Conservation (phyloP, 78 protist species). For the Bodo saltans region DNA sequence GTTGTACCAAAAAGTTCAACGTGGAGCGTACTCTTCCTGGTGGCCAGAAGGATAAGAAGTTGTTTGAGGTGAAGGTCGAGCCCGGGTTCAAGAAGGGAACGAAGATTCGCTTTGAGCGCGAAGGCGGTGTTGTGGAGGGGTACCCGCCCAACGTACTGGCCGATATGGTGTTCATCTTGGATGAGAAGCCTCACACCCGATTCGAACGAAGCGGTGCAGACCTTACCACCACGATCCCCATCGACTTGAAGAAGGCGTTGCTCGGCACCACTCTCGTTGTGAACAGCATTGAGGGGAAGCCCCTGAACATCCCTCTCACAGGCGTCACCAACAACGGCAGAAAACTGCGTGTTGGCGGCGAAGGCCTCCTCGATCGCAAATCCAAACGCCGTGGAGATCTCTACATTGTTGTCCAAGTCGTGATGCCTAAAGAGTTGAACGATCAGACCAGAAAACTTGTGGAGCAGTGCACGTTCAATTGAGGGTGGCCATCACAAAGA, state of each 20-base stretch:
- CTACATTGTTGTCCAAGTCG: not conserved
- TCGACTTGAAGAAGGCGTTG: not conserved
- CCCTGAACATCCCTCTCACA: not conserved
- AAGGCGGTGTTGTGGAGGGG: constrained; percentile 67
- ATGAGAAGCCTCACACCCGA: constrained; percentile 69
- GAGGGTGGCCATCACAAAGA: no score
- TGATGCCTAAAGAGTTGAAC: not conserved
- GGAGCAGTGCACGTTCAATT: not conserved
- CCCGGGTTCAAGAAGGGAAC: constrained; percentile 79
- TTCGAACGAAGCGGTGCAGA: constrained; percentile 83
- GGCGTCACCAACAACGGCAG: not conserved
- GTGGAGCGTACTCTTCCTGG: not conserved
- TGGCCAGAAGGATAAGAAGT: not conserved
- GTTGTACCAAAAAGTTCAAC: not conserved
- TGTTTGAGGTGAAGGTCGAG: constrained; percentile 80
- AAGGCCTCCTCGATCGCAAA: not conserved
- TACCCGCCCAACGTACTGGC: constrained; percentile 84
- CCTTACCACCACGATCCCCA: constrained; percentile 29
- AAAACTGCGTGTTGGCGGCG: not conserved
- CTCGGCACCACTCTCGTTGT: not conserved
- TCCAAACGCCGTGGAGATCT: not conserved
- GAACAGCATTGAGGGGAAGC: not conserved
- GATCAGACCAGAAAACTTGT: not conserved
- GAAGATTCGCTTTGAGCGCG: constrained; percentile 80
- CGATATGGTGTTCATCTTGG: constrained; percentile 80